Percentiles rank a stretch among this genome's conserved stretches.
Evolutionary conservation across 306 rosid species (phyloP).

Genomic region (Begonia fuchsioides): DNA sequence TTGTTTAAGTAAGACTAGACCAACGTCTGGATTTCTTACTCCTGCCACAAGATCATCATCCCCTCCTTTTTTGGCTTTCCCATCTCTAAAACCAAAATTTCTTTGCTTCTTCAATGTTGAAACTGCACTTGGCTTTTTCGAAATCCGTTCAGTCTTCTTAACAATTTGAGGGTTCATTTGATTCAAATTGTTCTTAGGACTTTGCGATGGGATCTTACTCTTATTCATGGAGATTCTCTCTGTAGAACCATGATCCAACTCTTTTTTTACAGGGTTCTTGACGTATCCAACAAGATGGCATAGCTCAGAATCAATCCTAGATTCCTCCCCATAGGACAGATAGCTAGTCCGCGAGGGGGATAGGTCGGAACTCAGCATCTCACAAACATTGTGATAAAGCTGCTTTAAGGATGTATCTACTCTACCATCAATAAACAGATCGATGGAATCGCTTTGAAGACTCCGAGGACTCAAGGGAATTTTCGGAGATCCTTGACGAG

Average conservation of each 20-base stretch:
- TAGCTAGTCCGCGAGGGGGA: slow-evolving; percentile 74
- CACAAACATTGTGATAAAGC: slow-evolving; percentile 62
- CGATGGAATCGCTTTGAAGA: slow-evolving; percentile 52
- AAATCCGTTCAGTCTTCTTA: slow-evolving; percentile 31
- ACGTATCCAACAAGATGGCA: slow-evolving; percentile 55
- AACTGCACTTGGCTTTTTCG: slow-evolving; percentile 25
- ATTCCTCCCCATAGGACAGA: slow-evolving; percentile 56
- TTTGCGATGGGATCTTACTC: slow-evolving; percentile 14
- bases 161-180: slow-evolving; percentile 23
- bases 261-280: slow-evolving; percentile 27
- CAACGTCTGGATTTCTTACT: slow-evolving; percentile 44
- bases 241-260: slow-evolving; percentile 12
- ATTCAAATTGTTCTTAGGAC: slow-evolving; percentile 18
- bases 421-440: slow-evolving; percentile 43
- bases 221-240: slow-evolving; percentile 20
- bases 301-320: slow-evolving; percentile 67
- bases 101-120: slow-evolving; percentile 29
- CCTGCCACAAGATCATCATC: slow-evolving; percentile 21
- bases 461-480: slow-evolving; percentile 56
- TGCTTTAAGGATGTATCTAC: slow-evolving; percentile 74
- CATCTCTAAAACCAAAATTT: slow-evolving; percentile 24
- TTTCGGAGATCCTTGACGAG: slow-evolving; percentile 46
- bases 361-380: slow-evolving; percentile 77
- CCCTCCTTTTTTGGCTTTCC: slow-evolving; percentile 24
- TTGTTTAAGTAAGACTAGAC: slow-evolving; percentile 55